Base-by-base conservation (phyloP, 441 rosid genomes). In the Pelargonium australe region DNA sequence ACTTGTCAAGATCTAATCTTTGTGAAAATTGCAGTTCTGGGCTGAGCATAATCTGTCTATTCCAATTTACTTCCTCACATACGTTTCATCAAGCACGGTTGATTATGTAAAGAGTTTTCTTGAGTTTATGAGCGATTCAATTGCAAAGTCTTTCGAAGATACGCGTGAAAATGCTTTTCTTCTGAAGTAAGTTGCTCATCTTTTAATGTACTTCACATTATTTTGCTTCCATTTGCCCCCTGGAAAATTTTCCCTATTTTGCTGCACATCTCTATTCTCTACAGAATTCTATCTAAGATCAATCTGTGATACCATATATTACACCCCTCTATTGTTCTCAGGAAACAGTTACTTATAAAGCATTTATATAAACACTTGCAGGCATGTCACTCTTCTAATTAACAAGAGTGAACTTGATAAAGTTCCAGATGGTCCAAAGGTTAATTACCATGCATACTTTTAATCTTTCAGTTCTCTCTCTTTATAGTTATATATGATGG, bases 41-140 rank as follows among this genome's bases (percentile, higher is more conserved):
- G 75, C 85, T 51, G 86, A 87, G 70, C 81, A 86, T 77, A 77
- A 83, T 71, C 79, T 89, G 81, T 84, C 75, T 75, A 87, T 82
- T 79, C 96, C 96, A 44, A 90, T 91, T 76, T 91, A 78, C 85
- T 94, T 91, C 73, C 90, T 94, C 74, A 89, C 97, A 2, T 86
- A 88, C 69, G 97, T 91, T 70, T 60, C 97, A 70, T 87, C 97
- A 68, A 94, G 99, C 84, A 94, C 97, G 7, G 82, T 94, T 82
- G 99, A 94, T 75, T 94, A 89, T 78, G 89, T 84, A 65, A 91
- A 94, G 91, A 94, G 99, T 83, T 94, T 94, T 83, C 89, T 94
- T 47, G 99, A 94, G 86, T 94, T 97, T 97, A 91, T 94, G 99
- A 89, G 97, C 74, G 99, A 94, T 81, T 80, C 96, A 70, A 89